Evolutionary conservation across 1,284 basidiomycete genomes (phyloP).

Genomic region (Caloboletus firmus): DNA sequence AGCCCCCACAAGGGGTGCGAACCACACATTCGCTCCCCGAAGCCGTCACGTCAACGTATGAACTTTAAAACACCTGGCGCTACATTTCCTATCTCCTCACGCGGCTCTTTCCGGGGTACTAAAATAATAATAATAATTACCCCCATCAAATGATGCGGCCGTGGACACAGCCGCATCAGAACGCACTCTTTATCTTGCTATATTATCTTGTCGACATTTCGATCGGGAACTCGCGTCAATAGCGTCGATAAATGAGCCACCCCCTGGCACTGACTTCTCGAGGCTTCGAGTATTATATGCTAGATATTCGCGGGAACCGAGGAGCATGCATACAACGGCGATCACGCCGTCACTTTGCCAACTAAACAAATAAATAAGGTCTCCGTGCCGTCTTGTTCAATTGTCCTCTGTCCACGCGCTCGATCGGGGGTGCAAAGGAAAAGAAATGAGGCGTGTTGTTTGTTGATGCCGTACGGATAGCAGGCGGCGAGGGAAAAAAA

Average conservation of each 20-base stretch:
- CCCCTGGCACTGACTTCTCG: slow-evolving; percentile 8
- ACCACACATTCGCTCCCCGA: slow-evolving; percentile 4
- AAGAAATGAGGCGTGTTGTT: neutral
- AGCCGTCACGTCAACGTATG: slow-evolving; percentile 20
- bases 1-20: slow-evolving; percentile 16
- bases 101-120: slow-evolving; percentile 7
- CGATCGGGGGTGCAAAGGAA: neutral
- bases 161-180: slow-evolving; percentile 19
- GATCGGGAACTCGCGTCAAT: slow-evolving; percentile 10
- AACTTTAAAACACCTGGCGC: slow-evolving; percentile 12
- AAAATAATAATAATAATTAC: slow-evolving; percentile 2
- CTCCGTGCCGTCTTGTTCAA: slow-evolving; percentile 3
- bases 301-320: slow-evolving; percentile 25
- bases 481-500: slow-evolving; percentile 14
- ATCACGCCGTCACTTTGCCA: neutral
- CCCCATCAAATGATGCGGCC: neutral
- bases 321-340: neutral
- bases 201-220: slow-evolving; percentile 15
- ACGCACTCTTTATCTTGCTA: slow-evolving; percentile 11
- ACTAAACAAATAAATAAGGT: neutral
- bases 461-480: neutral
- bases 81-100: neutral
- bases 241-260: neutral
- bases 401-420: slow-evolving; percentile 2
- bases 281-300: slow-evolving; percentile 11